Evolutionary conservation across 1,284 basidiomycete genomes (phyloP).

Genomic region (Fomitopsis pinicola): DNA sequence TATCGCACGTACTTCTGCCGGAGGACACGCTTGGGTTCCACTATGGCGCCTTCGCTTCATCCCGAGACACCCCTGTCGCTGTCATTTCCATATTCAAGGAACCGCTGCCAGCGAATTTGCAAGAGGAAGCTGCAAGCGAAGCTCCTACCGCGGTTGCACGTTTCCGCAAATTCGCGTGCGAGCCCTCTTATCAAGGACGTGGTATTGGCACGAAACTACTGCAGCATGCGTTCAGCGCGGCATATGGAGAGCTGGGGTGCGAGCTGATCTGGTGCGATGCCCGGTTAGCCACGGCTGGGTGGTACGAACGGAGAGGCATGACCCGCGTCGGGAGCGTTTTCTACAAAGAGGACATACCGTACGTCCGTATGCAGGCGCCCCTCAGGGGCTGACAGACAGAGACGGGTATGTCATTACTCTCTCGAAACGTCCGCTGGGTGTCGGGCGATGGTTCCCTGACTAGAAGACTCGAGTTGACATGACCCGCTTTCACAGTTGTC

Average conservation of each 20-base stretch:
- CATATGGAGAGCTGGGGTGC: conserved; percentile 33
- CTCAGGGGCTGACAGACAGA: neutral
- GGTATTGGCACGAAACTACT: conserved; percentile 52
- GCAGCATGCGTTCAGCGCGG: conserved; percentile 34
- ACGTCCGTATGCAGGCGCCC: conserved; percentile 39
- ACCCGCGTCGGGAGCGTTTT: conserved; percentile 43
- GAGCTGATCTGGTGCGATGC: conserved; percentile 55
- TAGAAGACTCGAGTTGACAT: neutral
- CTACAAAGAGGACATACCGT: conserved; percentile 49
- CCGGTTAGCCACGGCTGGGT: conserved; percentile 36
- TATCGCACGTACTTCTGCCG: conserved; percentile 45
- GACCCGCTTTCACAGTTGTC: no score
- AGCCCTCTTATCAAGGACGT: conserved; percentile 37
- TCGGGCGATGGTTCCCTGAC: neutral
- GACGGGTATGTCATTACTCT: neutral
- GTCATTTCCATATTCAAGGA: conserved; percentile 56
- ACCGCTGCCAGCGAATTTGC: conserved; percentile 25
- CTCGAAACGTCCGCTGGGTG: neutral
- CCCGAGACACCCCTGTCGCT: conserved; percentile 32
- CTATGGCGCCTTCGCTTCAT: conserved; percentile 47
- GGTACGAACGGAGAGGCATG: conserved; percentile 54
- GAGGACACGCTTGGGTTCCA: conserved; percentile 48
- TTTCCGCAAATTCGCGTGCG: conserved; percentile 62
- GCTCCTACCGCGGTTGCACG: conserved; percentile 28
- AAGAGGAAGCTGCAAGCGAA: neutral